Evolutionary conservation across 192 early-diverging fungal species (phyloP), one percentile per base, ranked within the genome.

Genomic region (Cladochytrium replicatum): DNA sequence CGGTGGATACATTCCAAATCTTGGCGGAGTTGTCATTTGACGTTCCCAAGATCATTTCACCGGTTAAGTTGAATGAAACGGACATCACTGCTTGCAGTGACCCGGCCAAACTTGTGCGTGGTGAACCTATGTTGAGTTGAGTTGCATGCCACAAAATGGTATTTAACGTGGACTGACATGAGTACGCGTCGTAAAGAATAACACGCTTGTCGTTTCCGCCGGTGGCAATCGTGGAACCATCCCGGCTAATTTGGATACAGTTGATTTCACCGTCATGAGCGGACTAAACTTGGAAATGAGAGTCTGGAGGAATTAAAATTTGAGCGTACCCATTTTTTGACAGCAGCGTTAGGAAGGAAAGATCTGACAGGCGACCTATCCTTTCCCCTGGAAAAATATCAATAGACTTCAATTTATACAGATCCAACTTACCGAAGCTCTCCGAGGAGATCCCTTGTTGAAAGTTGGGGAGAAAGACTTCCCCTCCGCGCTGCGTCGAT

Each of bases 11-110:
- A 48, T 81, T 63, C 95, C 92, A 95, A 34, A 94, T 70, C 47
- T 90, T 83, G 11, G 82, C 82, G 2, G 89, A 83, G 64, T 89
- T 85, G 53, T 97, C 94, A 60, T 89, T 94, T 6, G 87, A 90
- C 4, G 87, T 81, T 0, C 83, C 91, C 58, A 86, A 55, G 5
- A 91, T 52, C 13, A 76, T 58, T 1, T 89, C 86, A 46, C 80
- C 77, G 5, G 71, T 59, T 6, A 64, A 57, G 57, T 81, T 87
- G 60, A 88, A 93, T 29, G 71, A 72, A 0, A 90, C 75, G 25
- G 84, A 85, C 71, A 89, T 89, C 32, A 98, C 65, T 27, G 82
- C 78, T 61, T 89, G 87, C 37, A 89, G 55, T 30, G 87, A 84
- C 0, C 94, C 94, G 26, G 81, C 72, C 49, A 97, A 61, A 28